Percentiles rank a stretch among this genome's conserved stretches.
phyloP scores from a whole-genome alignment of 179 eudicot genomes.

The Silene coronaria region DNA sequence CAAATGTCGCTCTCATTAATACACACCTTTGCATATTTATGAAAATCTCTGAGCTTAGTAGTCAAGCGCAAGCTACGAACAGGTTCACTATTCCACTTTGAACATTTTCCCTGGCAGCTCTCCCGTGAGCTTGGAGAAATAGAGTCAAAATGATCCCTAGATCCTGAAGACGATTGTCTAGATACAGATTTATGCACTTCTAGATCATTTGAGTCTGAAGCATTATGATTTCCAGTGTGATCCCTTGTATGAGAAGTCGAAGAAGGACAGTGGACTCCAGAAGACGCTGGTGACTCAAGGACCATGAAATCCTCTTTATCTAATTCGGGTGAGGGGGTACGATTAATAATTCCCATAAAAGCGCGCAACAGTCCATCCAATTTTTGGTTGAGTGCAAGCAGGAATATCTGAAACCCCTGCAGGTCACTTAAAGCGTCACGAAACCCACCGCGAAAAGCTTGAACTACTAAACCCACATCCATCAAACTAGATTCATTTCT shows the following conservation, averaged over 20 bases:
- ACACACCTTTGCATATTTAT: slow-evolving; percentile 85
- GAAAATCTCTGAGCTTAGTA: slow-evolving; percentile 87
- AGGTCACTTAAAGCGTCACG: slow-evolving; percentile 86
- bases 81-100: slow-evolving; percentile 67
- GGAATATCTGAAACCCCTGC: slow-evolving; percentile 96
- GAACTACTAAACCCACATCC: slow-evolving; percentile 56
- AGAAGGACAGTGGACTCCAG: background rate
- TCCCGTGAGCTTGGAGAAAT: slow-evolving; percentile 69
- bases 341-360: slow-evolving; percentile 55
- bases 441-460: slow-evolving; percentile 75
- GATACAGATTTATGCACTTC: slow-evolving; percentile 47
- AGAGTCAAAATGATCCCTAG: slow-evolving; percentile 55
- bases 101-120: slow-evolving; percentile 55
- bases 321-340: slow-evolving; percentile 47
- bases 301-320: slow-evolving; percentile 65
- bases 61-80: slow-evolving; percentile 77
- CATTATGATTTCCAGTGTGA: slow-evolving; percentile 33
- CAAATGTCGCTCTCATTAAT: background rate
- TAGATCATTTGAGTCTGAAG: slow-evolving; percentile 46
- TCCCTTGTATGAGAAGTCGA: slow-evolving; percentile 42
- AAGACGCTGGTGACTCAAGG: slow-evolving; percentile 43
- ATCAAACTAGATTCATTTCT: slow-evolving; percentile 22
- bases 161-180: slow-evolving; percentile 51
- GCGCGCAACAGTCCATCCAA: slow-evolving; percentile 64
- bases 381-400: slow-evolving; percentile 89